A percentile compares a stretch with the other conserved stretches of the same genome.
Evolutionary conservation across 2,329 filamentous ascomycete genomes (phyloP).

Genomic region (Tolypocladium cylindrosporum): DNA sequence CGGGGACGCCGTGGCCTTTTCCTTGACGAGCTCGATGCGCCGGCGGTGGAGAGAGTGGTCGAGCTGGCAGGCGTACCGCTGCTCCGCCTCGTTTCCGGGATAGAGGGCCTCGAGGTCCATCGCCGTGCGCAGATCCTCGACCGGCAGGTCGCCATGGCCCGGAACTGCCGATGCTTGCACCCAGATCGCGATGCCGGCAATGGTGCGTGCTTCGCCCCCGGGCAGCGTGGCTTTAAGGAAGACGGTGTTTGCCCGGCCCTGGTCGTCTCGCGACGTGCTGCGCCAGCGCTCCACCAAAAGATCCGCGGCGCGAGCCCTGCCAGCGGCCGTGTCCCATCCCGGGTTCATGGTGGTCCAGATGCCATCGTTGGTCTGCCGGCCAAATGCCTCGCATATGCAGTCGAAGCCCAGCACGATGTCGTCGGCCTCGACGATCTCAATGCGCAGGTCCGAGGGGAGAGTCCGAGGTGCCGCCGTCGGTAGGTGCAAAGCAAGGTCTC

Average conservation of each 20-base stretch:
- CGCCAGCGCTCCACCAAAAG: constrained; percentile 32
- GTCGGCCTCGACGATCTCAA: constrained; percentile 10
- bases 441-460: not conserved
- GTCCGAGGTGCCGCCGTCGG: not conserved
- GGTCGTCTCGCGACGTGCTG: constrained; percentile 24
- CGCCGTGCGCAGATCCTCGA: constrained; percentile 18
- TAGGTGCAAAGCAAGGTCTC: not conserved
- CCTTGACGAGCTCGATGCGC: constrained; percentile 29
- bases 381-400: constrained; percentile 29
- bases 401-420: constrained; percentile 17
- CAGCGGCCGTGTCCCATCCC: constrained; percentile 41
- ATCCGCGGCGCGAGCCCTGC: constrained; percentile 22
- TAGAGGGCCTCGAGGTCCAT: constrained; percentile 26
- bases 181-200: constrained; percentile 49
- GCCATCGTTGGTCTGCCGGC: constrained; percentile 36
- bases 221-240: constrained; percentile 40
- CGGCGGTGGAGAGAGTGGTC: constrained; percentile 31
- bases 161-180: constrained; percentile 37
- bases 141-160: constrained; percentile 33
- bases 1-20: constrained; percentile 24
- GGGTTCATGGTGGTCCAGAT: constrained; percentile 43
- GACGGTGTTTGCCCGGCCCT: constrained; percentile 37
- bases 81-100: constrained; percentile 31
- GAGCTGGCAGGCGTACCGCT: constrained; percentile 32
- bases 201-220: constrained; percentile 8